phyloP scores from a whole-genome alignment of 441 rosid species.

The Omphalea diandra region DNA sequence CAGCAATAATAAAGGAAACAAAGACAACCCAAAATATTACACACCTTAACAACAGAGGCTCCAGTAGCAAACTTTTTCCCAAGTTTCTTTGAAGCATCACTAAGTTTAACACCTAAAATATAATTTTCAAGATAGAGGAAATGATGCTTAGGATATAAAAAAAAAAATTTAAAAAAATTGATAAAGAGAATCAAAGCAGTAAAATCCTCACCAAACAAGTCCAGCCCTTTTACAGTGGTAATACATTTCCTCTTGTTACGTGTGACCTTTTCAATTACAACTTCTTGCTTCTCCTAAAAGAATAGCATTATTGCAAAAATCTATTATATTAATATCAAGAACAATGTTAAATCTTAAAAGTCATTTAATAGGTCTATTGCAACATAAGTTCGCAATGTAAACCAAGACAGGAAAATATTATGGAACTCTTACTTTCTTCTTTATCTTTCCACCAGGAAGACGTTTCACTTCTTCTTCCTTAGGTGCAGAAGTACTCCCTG shows the following conservation, averaged over 20 bases:
- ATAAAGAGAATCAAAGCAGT: conserved; percentile 6
- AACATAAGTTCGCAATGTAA: background rate
- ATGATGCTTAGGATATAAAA: background rate
- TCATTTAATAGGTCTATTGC: background rate
- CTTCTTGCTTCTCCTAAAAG: conserved; percentile 80
- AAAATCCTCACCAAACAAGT: conserved; percentile 75
- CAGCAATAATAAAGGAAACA: background rate
- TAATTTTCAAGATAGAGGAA: background rate
- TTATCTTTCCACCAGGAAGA: conserved; percentile 90
- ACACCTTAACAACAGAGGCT: conserved; percentile 92
- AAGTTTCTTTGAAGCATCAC: conserved; percentile 87
- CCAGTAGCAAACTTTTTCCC: conserved; percentile 98
- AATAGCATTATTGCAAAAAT: conserved; percentile 1
- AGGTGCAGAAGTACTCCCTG: conserved; percentile 41
- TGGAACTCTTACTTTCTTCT: conserved; percentile 71
- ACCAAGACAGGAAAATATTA: background rate
- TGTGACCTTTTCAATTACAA: conserved; percentile 80
- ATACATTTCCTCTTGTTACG: conserved; percentile 94
- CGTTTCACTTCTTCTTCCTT: conserved; percentile 91
- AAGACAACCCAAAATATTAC: background rate
- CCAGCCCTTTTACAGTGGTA: conserved; percentile 88
- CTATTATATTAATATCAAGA: background rate
- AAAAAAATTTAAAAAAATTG: background rate
- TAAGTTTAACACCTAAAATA: conserved; percentile 72
- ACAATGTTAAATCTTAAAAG: background rate